Base-by-base conservation (phyloP, 495 filamentous ascomycete genomes). In the Cercophora samala region DNA sequence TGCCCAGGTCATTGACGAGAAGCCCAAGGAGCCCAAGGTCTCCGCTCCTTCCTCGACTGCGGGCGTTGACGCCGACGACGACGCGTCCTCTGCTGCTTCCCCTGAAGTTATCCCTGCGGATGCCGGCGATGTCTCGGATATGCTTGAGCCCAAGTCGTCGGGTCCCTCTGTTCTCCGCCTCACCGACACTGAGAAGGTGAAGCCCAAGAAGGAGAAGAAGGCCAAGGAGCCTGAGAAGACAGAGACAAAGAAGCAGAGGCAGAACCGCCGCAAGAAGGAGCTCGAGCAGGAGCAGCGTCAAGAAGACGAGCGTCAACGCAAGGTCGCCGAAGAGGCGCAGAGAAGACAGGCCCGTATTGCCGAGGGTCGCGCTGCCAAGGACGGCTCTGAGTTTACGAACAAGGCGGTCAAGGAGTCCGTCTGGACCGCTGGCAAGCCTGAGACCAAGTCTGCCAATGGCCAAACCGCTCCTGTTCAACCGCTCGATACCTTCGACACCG, bases 241-340 rank as follows among this genome's bases (percentile, higher is more conserved):
- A 15, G 90, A 93, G 79, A 90, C 88, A 25, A 96, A 97, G 88
- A 97, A 96, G 83, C 91, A 94, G 80, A 88, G 93, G 60, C 91
- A 95, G 81, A 91, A 95, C 79, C 85, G 86, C 46, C 83, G 87
- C 76, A 97, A 94, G 85, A 87, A 84, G 61, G 92, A 96, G 79
- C 87, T 85, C 54, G 84, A 85, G 64, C 91, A 91, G 82, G 77
- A 83, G 55, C 78, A 84, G 58, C 88, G 91, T 25, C 89, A 91
- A 77, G 87, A 88, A 66, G 85, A 87, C 1, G 93, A 97, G 80
- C 84, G 87, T 69, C 81, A 91, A 72, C 86, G 93, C 70, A 85
- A 89, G 72, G 82, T 83, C 52, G 77, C 89, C 65, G 78, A 90
- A 67, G 92, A 97, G 78, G 89, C 90, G 76, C 92, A 96, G 79